Evolutionary conservation across 306 rosid species (phyloP).

Genomic region (Trifolium repens): DNA sequence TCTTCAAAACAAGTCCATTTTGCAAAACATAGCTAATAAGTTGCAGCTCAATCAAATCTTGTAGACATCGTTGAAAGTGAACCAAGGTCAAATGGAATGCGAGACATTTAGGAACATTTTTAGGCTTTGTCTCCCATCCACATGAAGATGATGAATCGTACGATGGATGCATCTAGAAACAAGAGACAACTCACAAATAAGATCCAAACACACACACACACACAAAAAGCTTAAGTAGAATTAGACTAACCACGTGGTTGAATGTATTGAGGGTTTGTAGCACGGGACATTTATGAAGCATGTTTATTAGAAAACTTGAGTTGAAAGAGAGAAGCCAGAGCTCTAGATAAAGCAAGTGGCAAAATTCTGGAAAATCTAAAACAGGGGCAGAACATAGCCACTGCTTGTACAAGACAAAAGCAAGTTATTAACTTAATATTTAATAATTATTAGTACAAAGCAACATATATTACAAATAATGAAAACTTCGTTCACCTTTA

Average conservation of each 20-base stretch:
- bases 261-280: not conserved
- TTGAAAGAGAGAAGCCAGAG: not conserved
- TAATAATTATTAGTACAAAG: not conserved
- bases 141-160: too few species aligned
- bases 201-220: too few species aligned
- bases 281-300: slow-evolving; percentile 19
- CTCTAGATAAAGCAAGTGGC: not conserved
- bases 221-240: not conserved
- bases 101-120: too few species aligned
- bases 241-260: not conserved
- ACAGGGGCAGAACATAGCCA: not conserved
- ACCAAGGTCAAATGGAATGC: too few species aligned
- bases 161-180: too few species aligned
- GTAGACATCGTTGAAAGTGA: too few species aligned
- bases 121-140: too few species aligned
- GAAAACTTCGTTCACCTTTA: not conserved
- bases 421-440: not conserved
- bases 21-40: too few species aligned
- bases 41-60: too few species aligned
- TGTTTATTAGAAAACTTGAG: not conserved
- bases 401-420: not conserved
- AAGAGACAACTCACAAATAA: too few species aligned
- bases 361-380: not conserved
- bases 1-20: too few species aligned
- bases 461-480: not conserved